phyloP scores from a whole-genome alignment of 1,284 basidiomycete species.

The Singerocomus rubriflavus region DNA sequence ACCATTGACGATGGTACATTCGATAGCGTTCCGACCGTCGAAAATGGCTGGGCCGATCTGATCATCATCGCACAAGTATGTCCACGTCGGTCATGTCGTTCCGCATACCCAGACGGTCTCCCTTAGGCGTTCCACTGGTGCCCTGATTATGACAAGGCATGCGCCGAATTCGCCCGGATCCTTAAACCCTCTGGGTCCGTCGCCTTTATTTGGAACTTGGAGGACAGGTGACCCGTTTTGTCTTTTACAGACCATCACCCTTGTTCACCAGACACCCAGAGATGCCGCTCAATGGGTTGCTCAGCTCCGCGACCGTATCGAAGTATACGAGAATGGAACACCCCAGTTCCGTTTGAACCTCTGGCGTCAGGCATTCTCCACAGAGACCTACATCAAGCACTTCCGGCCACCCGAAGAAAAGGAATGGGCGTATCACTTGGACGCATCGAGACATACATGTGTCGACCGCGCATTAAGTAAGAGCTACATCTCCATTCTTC shows the following conservation, averaged over 20 bases:
- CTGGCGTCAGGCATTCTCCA: conserved; percentile 65
- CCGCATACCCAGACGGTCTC: no score
- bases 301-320: conserved; percentile 60
- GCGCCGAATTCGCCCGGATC: conserved; percentile 65
- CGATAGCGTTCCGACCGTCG: conserved; percentile 48
- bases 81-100: no score
- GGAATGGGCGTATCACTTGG: conserved; percentile 47
- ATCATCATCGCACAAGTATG: conserved; percentile 70
- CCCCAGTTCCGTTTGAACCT: conserved; percentile 72
- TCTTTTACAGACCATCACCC: no score
- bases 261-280: conserved; percentile 34
- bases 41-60: conserved; percentile 69
- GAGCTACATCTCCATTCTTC: conserved; percentile 66
- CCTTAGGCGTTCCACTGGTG: conserved; percentile 90
- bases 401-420: conserved; percentile 58
- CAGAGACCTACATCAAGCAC: conserved; percentile 46
- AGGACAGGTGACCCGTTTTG: conserved; percentile 64
- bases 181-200: conserved; percentile 64
- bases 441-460: conserved; percentile 48
- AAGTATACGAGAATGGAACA: conserved; percentile 60
- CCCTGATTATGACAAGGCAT: conserved; percentile 64
- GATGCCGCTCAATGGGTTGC: conserved; percentile 65
- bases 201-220: conserved; percentile 78
- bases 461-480: conserved; percentile 67
- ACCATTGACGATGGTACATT: conserved; percentile 62